Conservation (phyloP, 78 protist genomes). For the Cavenderia fasciculata region DNA sequence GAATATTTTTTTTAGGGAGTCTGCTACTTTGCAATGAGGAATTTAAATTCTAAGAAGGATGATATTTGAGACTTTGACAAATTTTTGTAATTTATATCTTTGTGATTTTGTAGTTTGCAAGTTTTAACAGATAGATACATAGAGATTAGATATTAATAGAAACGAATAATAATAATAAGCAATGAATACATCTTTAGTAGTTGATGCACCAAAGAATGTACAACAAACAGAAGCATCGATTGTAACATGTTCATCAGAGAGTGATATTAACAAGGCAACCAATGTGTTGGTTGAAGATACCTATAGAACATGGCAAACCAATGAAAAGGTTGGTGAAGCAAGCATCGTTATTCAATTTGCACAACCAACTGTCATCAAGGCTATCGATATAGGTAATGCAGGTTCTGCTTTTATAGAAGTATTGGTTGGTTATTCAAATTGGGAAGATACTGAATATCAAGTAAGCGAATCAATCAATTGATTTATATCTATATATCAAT, state of each 20-base stretch:
- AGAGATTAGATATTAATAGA: no score
- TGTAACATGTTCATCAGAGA: constrained; percentile 63
- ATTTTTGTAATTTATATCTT: no score
- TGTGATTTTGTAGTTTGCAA: no score
- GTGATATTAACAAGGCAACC: constrained; percentile 31
- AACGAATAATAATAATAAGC: no score
- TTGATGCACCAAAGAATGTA: no score
- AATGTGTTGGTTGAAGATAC: constrained; percentile 39
- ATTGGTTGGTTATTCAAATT: constrained; percentile 37
- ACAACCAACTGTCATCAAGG: constrained; percentile 13
- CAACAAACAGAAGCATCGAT: no score
- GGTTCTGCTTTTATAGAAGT: constrained; percentile 60
- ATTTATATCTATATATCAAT: not conserved
- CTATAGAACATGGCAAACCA: constrained; percentile 44
- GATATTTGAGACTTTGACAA: no score
- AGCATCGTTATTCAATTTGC: constrained; percentile 31
- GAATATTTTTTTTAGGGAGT: no score
- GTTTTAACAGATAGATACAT: no score
- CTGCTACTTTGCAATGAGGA: no score
- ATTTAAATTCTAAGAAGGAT: no score
- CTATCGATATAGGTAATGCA: constrained; percentile 33
- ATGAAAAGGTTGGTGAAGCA: constrained; percentile 1
- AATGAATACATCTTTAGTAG: no score
- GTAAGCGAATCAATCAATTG: not conserved
- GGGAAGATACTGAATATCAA: constrained; percentile 51